Evolutionary conservation across 169 alveolate species (phyloP), one percentile per base, ranked within the genome.

Genomic region (Eimeria falciformis): DNA sequence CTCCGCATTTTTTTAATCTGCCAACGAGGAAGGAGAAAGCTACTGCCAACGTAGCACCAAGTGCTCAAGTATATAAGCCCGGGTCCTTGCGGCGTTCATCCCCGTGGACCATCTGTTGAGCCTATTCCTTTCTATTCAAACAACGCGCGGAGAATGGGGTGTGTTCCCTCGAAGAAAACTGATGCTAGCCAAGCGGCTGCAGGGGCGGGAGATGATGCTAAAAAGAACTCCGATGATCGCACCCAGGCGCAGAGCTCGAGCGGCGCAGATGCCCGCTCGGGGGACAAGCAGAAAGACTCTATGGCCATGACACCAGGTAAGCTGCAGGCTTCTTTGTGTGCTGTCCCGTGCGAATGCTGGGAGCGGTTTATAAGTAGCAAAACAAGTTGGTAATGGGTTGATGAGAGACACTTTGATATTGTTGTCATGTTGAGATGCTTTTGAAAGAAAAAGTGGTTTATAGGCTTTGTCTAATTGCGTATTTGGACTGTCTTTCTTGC

Each of bases 231-330:
- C 2, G 79, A 68, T 2, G 79, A 68, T 33, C 29, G 79, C 21
- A 68, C 79, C 9, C 79, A 68, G 46, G 79, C 79, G 18, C 79
- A 68, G 46, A 68, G 21, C 11, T 68, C 79, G 4, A 27, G 50
- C 46, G 79, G 79, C 43, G 46, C 47, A 0, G 79, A 68, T 1
- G 46, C 50, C 7, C 23, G 29, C 6, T 6, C n/a, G 7, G 47
- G 1, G n/a, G 79, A 68, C 5, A 68, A 23, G 46, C 79, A 68
- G 3, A 68, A 68, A 17, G 79, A 68, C 29, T 14, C 79, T 2
- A 68, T 68, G 79, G 6, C 79, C n/a, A 68, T 68, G 79, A 68
- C 79, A 21, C 79, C 79, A 23, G 79, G 79, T 68, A 2, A 33
- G 46, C 9, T 0, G 27, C 29, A 29, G 71, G 14, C 1, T 33